These are phyloP conservation scores for Cryptosporidium ryanae DNA, from an alignment of 169 alveolate genomes.

Conservation along the genomic window DNA sequence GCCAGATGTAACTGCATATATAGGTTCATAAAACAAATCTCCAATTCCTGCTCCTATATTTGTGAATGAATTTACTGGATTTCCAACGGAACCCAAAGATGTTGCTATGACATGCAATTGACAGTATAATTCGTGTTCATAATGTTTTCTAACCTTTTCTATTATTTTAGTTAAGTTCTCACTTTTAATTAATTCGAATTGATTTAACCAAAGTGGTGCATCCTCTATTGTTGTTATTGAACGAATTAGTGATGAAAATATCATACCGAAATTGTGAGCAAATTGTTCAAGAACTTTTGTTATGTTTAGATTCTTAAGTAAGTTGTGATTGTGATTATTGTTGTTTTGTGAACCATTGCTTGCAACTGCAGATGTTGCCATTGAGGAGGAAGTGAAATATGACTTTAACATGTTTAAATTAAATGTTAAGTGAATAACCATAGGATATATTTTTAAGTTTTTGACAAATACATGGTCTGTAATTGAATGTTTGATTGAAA, in stretches of 20 bases:
- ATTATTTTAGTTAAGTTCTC: conserved; percentile 32
- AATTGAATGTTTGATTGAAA: conserved; percentile 34
- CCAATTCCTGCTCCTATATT: conserved; percentile 75
- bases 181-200: conserved; percentile 24
- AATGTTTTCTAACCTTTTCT: conserved; percentile 51
- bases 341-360: neutral
- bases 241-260: conserved; percentile 56
- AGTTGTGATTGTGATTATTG: neutral
- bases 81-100: conserved; percentile 69
- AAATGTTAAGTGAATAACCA: conserved; percentile 64
- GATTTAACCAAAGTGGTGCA: conserved; percentile 73
- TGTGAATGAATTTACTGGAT: conserved; percentile 72
- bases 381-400: conserved; percentile 1
- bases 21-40: conserved; percentile 69
- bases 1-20: conserved; percentile 69
- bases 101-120: conserved; percentile 70
- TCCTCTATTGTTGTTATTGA: conserved; percentile 71
- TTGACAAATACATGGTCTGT: conserved; percentile 11
- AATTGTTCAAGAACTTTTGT: conserved; percentile 45
- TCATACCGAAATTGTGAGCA: conserved; percentile 54
- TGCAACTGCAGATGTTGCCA: neutral
- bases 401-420: conserved; percentile 47
- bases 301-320: conserved; percentile 17
- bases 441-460: conserved; percentile 53
- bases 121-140: conserved; percentile 58